Conservation (phyloP, 345 rosid genomes). For the Turnera subulata region DNA sequence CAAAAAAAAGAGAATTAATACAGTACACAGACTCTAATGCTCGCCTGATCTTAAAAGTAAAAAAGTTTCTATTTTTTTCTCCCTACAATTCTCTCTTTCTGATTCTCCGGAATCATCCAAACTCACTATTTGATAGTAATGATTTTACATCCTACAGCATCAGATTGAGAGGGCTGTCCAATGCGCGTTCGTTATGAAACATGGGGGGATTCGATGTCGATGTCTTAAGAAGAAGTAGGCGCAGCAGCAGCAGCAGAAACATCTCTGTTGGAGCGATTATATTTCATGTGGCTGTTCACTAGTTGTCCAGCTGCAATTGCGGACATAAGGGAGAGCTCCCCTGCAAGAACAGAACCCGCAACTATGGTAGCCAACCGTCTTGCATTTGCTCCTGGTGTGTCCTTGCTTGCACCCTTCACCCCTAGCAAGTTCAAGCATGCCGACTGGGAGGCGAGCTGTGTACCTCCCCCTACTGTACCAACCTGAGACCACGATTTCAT, state of each 20-base stretch:
- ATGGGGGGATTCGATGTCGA: too few species aligned
- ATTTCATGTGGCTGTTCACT: slow-evolving; percentile 41
- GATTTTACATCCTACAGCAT: too few species aligned
- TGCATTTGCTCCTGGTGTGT: slow-evolving; percentile 38
- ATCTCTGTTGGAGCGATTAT: slow-evolving; percentile 33
- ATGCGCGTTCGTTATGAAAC: too few species aligned
- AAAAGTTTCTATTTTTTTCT: too few species aligned
- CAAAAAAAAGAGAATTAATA: not conserved
- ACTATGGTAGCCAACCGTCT: slow-evolving; percentile 45
- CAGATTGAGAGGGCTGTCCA: too few species aligned
- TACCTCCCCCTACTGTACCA: slow-evolving; percentile 56
- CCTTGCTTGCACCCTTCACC: slow-evolving; percentile 48
- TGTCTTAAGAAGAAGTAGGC: too few species aligned
- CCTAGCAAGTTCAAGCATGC: slow-evolving; percentile 56
- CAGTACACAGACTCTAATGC: too few species aligned
- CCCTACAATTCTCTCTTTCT: too few species aligned
- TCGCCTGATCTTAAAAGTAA: too few species aligned
- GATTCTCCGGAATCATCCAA: too few species aligned
- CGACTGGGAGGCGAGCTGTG: slow-evolving; percentile 52
- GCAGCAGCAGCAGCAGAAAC: not conserved
- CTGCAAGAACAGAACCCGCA: slow-evolving; percentile 51
- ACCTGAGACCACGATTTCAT: slow-evolving; percentile 36
- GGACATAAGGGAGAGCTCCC: slow-evolving; percentile 53
- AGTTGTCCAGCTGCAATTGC: slow-evolving; percentile 42
- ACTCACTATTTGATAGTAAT: too few species aligned